Evolutionary conservation across 768 basidiomycete species (phyloP).

Genomic region (Dentipellis fragilis): DNA sequence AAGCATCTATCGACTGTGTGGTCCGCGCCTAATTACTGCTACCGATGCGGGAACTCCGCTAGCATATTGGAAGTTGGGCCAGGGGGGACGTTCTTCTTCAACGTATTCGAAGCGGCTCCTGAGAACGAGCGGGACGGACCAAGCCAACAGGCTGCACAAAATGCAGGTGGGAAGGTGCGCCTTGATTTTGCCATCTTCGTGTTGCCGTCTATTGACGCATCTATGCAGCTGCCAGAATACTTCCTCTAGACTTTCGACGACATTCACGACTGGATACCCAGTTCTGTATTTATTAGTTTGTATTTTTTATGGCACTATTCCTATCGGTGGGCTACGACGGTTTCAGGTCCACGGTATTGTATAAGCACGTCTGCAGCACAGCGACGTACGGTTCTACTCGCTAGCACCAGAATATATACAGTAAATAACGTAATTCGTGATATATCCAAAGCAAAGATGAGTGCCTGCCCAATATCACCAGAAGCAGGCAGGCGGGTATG

Average conservation of each 20-base stretch:
- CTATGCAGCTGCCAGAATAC: constrained; percentile 65
- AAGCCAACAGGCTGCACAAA: constrained; percentile 65
- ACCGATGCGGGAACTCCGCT: constrained; percentile 95
- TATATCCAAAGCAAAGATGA: no score
- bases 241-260: constrained; percentile 35
- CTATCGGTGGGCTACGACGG: background rate
- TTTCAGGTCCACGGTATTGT: no score
- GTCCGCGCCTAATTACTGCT: constrained; percentile 98
- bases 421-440: no score
- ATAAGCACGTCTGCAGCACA: no score
- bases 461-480: no score
- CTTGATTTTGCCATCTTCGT: background rate
- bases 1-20: constrained; percentile 94
- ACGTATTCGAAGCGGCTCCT: constrained; percentile 96
- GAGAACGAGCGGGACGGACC: constrained; percentile 95
- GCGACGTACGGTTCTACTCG: no score
- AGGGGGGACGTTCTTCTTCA: constrained; percentile 81
- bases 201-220: background rate
- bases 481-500: no score
- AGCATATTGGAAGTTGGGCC: constrained; percentile 95
- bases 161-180: constrained; percentile 59
- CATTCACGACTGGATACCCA: background rate
- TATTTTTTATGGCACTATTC: background rate
- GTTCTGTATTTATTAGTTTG: background rate
- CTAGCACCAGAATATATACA: no score